phyloP scores from a whole-genome alignment of 169 alveolate species.

The Prorocentrum cordatum region DNA sequence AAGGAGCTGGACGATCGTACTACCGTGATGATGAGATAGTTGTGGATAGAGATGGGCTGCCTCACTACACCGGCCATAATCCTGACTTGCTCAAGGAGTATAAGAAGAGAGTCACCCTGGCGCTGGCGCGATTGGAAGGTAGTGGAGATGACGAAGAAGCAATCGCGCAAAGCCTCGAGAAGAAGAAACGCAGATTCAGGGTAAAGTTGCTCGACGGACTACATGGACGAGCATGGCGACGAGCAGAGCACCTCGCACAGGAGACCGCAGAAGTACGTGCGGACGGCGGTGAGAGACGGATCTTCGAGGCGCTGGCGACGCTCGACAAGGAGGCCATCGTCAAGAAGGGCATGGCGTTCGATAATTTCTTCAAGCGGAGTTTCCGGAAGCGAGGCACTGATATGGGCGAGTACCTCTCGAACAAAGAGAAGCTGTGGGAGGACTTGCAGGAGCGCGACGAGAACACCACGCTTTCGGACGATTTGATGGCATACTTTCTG shows the following conservation, averaged over 20 bases:
- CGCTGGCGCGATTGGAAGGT: background rate
- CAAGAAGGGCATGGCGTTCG: background rate
- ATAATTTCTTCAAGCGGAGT: background rate
- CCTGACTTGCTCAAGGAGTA: background rate
- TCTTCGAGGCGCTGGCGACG: background rate
- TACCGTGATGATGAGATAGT: background rate
- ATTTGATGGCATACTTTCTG: background rate
- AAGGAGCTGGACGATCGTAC: too few relatives aligned
- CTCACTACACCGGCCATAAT: background rate
- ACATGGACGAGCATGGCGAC: background rate
- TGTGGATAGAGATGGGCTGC: background rate
- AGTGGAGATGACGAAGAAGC: background rate
- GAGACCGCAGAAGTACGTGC: background rate
- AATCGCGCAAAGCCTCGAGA: background rate
- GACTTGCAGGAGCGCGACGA: background rate
- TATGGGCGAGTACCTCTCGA: background rate
- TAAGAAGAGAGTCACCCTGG: background rate
- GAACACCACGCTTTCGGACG: background rate
- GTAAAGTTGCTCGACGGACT: background rate
- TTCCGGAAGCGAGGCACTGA: background rate
- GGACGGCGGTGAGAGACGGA: background rate
- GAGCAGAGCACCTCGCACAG: background rate
- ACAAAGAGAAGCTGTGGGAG: background rate
- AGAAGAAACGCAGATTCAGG: background rate
- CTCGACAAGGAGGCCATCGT: background rate